Base-by-base conservation (phyloP, 139 green algal genomes). In the Tetradesmus obliquus region DNA sequence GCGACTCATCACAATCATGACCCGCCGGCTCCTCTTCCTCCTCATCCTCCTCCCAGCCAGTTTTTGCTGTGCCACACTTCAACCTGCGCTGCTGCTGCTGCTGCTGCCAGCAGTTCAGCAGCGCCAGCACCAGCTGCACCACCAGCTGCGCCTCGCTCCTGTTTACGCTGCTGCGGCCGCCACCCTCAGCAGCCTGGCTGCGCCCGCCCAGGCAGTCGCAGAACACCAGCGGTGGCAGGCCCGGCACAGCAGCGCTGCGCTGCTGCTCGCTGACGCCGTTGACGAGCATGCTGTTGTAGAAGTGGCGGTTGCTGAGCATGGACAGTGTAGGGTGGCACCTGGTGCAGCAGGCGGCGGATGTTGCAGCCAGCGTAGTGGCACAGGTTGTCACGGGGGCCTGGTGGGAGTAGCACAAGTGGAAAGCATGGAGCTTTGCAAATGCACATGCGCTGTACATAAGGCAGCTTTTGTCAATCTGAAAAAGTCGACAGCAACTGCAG, bases 241-340 rank as follows among this genome's bases (percentile, higher is more conserved):
- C 91, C 0, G 93, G 93, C 54, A 97, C 53, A 80, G 98, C 91
- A 0, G 96, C 82, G 0, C 62, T n/a, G 5, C 97, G 92, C 32
- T 97, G 82, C 53, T 85, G 69, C 0, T 90, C 72, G 4, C 20
- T 88, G 84, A 93, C 94, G 10, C 97, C 97, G 86, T 98, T 94
- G 9, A 95, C 53, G 19, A 99, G 94, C 0, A 84, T 84, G 3
- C 95, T 95, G n/a, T 93, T 93, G 88, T 98, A 99, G 88, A 98
- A 98, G 74, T 91, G 86, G 3, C 54, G 57, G 94, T 99, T 99
- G 86, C 96, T 94, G 0, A 99, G 93, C 1, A 83, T 62, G 0
- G 95, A 91, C 20, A 99, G 92, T 3, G 76, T 87, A 2, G 97
- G 97, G 93, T 98, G 96, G 93, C 97, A 98, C 83, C 96, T 96